phyloP scores from a whole-genome alignment of 169 alveolate genomes.

The Theileria equi region DNA sequence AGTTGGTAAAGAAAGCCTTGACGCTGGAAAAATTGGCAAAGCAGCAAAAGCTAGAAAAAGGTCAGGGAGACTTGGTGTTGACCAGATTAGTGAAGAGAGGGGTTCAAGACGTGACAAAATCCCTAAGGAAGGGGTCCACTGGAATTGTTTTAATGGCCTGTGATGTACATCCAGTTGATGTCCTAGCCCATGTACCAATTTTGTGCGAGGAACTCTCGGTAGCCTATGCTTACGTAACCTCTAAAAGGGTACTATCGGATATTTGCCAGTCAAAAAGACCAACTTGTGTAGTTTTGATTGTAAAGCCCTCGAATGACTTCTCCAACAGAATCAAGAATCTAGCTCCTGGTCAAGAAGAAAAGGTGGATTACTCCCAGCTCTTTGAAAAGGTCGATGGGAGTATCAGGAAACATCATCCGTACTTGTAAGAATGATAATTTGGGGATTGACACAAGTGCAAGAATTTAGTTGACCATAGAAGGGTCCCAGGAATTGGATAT shows the following conservation, averaged over 20 bases:
- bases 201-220: constrained; percentile 90
- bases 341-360: constrained; percentile 16
- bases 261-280: constrained; percentile 94
- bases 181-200: constrained; percentile 92
- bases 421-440: constrained; percentile 33
- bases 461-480: no score
- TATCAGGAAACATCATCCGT: constrained; percentile 66
- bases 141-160: constrained; percentile 93
- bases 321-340: constrained; percentile 27
- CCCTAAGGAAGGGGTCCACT: constrained; percentile 84
- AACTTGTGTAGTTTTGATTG: constrained; percentile 88
- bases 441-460: no score
- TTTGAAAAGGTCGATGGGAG: constrained; percentile 63
- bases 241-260: constrained; percentile 88
- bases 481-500: no score
- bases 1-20: constrained; percentile 79
- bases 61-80: constrained; percentile 52
- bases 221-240: constrained; percentile 90
- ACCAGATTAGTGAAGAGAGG: constrained; percentile 85
- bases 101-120: constrained; percentile 93
- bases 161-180: constrained; percentile 95
- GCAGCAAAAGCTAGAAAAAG: constrained; percentile 26
- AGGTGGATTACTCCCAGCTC: constrained; percentile 60
- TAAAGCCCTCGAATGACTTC: constrained; percentile 67
- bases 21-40: constrained; percentile 69